Evolutionary conservation across 257 asterid genomes (phyloP), one percentile per base, ranked within the genome.

Genomic region (Buddleja alternifolia): DNA sequence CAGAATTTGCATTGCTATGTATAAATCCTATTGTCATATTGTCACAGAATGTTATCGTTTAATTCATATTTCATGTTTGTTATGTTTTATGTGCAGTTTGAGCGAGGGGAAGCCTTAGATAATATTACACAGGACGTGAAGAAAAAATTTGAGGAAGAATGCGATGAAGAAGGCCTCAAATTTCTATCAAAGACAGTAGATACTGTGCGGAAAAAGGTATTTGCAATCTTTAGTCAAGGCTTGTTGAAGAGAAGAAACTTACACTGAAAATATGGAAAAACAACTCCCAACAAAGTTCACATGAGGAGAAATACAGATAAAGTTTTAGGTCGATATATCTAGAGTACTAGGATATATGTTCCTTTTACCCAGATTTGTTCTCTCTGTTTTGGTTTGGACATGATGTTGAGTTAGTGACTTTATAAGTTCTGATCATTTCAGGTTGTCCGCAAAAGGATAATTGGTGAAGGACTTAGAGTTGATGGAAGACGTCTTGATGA

Each of bases 61-160:
- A 32, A 54, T 58, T 56, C 48, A 60, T 60, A 36, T 46, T 50
- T 60, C 68, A 78, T 57, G 15, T 58, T 73, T 71, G 73, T 64
- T 67, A 53, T 65, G 32, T 78, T 34, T 1, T 60, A 0, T 12
- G 14, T 74, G 60, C 80, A 94, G 99, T 91, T 89, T 80, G 97
- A 89, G 56, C 88, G 99, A 53, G 99, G 99, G 51, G 96, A 84
- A 84, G 97, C 99, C 23, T 86, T 94, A 55, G 99, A 94, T 76
- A 91, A 83, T 63, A 91, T 94, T 48, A 78, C 85, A 4, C 81
- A 84, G 77, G 86, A 88, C 70, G 93, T 91, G 67, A 91, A 79
- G 74, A 82, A 80, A 79, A 64, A 39, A 37, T 92, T 94, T 1
- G 93, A 80, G 86, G 90, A 89, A 81, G 99, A 94, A 82, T 70